Evolutionary conservation across 306 rosid genomes (phyloP).

Genomic region (Dicorynia guianensis): DNA sequence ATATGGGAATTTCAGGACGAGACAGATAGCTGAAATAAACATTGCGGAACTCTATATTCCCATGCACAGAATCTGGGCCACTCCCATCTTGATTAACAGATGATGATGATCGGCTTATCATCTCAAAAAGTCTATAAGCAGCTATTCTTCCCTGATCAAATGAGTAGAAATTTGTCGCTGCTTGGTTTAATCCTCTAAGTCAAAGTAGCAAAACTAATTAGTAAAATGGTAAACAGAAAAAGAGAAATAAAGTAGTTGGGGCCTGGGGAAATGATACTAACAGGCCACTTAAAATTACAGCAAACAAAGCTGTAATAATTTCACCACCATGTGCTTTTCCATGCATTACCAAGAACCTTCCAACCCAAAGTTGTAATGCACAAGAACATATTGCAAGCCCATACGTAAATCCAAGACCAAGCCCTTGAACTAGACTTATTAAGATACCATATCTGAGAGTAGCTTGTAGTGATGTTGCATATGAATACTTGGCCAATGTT

Average conservation of each 20-base stretch:
- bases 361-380: conserved; percentile 99
- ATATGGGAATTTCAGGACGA: conserved; percentile 99
- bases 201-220: conserved; percentile 35
- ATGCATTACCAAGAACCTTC: conserved; percentile 76
- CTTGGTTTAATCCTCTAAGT: conserved; percentile 96
- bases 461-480: conserved; percentile 98
- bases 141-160: conserved; percentile 99
- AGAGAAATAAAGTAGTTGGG: neutral
- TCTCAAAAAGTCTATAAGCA: conserved; percentile 97
- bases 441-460: conserved; percentile 97
- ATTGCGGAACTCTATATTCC: conserved; percentile 95
- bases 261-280: conserved; percentile 53
- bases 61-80: conserved; percentile 77
- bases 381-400: conserved; percentile 99
- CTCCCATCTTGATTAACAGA: conserved; percentile 83
- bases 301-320: conserved; percentile 90
- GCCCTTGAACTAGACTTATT: conserved; percentile 99
- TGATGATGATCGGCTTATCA: conserved; percentile 98
- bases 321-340: conserved; percentile 90
- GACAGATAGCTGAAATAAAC: conserved; percentile 99
- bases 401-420: conserved; percentile 99
- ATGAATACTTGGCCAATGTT: conserved; percentile 96
- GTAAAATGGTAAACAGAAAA: conserved; percentile 14
- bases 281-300: conserved; percentile 99
- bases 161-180: conserved; percentile 98